Evolutionary conservation across 2,329 filamentous ascomycete species (phyloP), one percentile per base, ranked within the genome.

Genomic region (Calonectria ilicicola): DNA sequence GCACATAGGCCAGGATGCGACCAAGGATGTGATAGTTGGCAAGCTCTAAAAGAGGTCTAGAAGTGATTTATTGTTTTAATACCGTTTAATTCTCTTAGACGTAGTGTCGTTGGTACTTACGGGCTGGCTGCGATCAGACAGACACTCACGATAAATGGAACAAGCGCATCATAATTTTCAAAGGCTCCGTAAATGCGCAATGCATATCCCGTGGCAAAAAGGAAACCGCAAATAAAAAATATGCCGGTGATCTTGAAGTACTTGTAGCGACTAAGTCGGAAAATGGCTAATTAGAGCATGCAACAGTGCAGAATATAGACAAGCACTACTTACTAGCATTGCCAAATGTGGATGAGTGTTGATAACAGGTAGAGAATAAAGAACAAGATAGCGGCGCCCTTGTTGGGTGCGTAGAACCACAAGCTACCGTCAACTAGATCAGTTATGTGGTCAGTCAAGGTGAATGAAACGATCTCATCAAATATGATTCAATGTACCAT

Each of bases 21-120:
- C 89, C 89, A 66, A 93, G 88, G 72, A 92, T 85, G 77, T 91
- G 88, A 81, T 93, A 93, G 82, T 93, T 92, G 71, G 89, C 87
- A 4, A 91, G 87, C 72, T 92, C 90, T 64, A 92, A 88, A 5
- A 93, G 83, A 0, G 92, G 91, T 3, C 89, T 90, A 69, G 35
- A 2, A 3, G 15, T 15, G 8, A 8, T n/a, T 32, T 32, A 15
- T 9, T 27, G 12, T 21, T 10, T 38, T 27, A 15, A 6, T 29
- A 35, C 38, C 14, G 15, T 19, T 21, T 12, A 19, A 14, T 47
- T 21, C 21, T 5, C 5, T 26, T n/a, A 23, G 3, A 14, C 15
- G 12, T 2, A 17, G 40, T 21, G 17, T 3, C 8, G 17, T 7
- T 15, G 35, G 27, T 2, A 83, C 84, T 79, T 65, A 86, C 85